Evolutionary conservation across 1,284 basidiomycete species (phyloP).

Genomic region (Trametes sp.): DNA sequence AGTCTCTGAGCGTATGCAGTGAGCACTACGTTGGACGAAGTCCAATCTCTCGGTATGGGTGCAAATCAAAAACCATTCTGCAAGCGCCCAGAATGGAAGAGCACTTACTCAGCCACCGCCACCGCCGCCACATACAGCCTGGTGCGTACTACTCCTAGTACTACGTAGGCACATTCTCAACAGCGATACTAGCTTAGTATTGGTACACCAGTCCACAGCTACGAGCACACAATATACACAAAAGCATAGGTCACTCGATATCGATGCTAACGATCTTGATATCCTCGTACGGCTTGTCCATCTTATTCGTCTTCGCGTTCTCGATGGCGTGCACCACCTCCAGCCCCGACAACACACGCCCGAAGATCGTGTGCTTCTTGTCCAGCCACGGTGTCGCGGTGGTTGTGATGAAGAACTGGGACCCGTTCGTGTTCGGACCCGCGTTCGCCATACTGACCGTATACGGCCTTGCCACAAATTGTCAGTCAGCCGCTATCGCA

Average conservation of each 20-base stretch:
- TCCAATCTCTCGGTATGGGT: too few relatives aligned
- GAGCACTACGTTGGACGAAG: background rate
- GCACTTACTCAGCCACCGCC: background rate
- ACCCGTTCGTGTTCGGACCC: slow-evolving; percentile 92
- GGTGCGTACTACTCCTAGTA: too few relatives aligned
- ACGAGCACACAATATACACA: background rate
- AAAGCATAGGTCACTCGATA: slow-evolving; percentile 54
- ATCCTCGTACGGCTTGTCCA: slow-evolving; percentile 89
- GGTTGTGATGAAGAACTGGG: slow-evolving; percentile 99
- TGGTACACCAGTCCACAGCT: background rate
- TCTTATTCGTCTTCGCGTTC: slow-evolving; percentile 77
- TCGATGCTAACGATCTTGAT: slow-evolving; percentile 88
- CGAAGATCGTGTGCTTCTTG: slow-evolving; percentile 96
- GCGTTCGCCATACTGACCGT: slow-evolving; percentile 99
- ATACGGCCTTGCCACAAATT: slow-evolving; percentile 74
- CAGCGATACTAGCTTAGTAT: too few relatives aligned
- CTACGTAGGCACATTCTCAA: too few relatives aligned
- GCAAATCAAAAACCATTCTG: background rate
- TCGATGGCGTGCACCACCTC: slow-evolving; percentile 68
- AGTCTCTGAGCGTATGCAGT: background rate
- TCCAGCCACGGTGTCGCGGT: slow-evolving; percentile 96
- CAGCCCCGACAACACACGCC: slow-evolving; percentile 71
- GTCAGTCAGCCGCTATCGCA: slow-evolving; percentile 9
- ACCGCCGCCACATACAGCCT: background rate
- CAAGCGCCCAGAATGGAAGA: background rate